phyloP scores from a whole-genome alignment of 768 basidiomycete genomes.

The Agaricus subrufescens region DNA sequence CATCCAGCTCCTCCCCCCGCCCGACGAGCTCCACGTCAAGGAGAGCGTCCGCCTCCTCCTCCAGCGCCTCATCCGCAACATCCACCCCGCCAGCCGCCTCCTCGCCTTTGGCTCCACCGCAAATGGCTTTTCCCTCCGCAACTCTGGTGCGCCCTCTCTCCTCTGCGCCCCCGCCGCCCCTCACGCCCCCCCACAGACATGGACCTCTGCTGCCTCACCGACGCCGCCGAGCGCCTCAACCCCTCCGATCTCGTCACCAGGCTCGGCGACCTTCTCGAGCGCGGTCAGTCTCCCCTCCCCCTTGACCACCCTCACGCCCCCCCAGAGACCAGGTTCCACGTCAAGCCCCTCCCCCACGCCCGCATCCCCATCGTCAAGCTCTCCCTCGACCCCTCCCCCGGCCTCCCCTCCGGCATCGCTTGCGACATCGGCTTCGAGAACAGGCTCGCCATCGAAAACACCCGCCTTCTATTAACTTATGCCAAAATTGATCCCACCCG shows the following conservation, averaged over 20 bases:
- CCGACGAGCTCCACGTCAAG: slow-evolving; percentile 90
- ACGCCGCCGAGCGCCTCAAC: slow-evolving; percentile 72
- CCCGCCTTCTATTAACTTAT: slow-evolving; percentile 92
- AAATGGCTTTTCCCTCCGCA: slow-evolving; percentile 94
- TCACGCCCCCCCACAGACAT: slow-evolving; percentile 59
- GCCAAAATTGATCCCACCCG: slow-evolving; percentile 95
- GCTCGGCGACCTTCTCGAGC: slow-evolving; percentile 89
- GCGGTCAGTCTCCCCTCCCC: slow-evolving; percentile 54
- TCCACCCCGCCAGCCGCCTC: slow-evolving; percentile 87
- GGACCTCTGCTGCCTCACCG: slow-evolving; percentile 97
- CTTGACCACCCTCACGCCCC: slow-evolving; percentile 9
- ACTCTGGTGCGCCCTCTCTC: slow-evolving; percentile 62
- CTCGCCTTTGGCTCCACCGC: slow-evolving; percentile 95
- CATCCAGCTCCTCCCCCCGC: slow-evolving; percentile 83
- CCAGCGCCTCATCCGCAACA: slow-evolving; percentile 91
- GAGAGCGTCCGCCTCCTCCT: slow-evolving; percentile 94
- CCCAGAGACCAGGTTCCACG: slow-evolving; percentile 90
- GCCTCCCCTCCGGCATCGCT: slow-evolving; percentile 82
- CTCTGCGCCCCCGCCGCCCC: background rate
- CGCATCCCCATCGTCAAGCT: slow-evolving; percentile 99
- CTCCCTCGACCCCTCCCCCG: slow-evolving; percentile 81
- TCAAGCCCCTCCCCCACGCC: slow-evolving; percentile 94
- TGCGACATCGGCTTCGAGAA: slow-evolving; percentile 99
- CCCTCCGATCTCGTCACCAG: slow-evolving; percentile 91
- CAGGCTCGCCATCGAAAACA: slow-evolving; percentile 94